Base-by-base conservation (phyloP, 257 asterid genomes). In the Euphrasia confusa region DNA sequence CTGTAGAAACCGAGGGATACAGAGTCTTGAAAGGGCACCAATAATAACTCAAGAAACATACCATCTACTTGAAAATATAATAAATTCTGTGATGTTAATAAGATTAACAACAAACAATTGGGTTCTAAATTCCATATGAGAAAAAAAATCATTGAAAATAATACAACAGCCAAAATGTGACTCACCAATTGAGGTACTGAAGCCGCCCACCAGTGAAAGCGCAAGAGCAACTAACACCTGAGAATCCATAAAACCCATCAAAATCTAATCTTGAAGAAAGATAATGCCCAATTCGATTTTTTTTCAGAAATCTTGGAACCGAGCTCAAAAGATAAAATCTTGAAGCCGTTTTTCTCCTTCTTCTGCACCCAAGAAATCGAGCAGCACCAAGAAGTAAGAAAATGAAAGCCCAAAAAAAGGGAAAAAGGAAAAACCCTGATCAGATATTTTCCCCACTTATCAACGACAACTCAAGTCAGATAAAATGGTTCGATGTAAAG, bases 161-260 rank as follows among this genome's bases (percentile, higher is more conserved):
- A 7, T 2, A 50, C 2, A 14, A 50, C 2, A 14, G 27, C 8
- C 2, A 15, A 8, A 50, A 14, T 5, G 10, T 50, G 27, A 50
- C 56, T 50, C 30, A 50, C 56, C 56, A 8, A 50, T 50, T 15
- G 56, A 50, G 56, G 56, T 50, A 17, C 56, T 50, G 28, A 50
- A 15, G 13, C 56, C 56, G 8, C 56, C 56, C 26, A 50, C 56
- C 17, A 50, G 56, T 15, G 56, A 50, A 17, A 50, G 56, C 2
- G 27, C 56, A 17, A 50, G 56, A 8, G 56, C 56, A 18, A 50
- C 56, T 50, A 50, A 50, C 17, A 50, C 56, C 56, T 50, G 56
- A 18, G 56, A 50, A 50, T 50, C 56, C 56, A 50, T 50, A 17
- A 50, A 50, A 50, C 56, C 56, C 56, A 50, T 50, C 56, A 5